Evolutionary conservation across 495 filamentous ascomycete species (phyloP), one percentile per base, ranked within the genome.

Genomic region (Tetracladium marchalianum): DNA sequence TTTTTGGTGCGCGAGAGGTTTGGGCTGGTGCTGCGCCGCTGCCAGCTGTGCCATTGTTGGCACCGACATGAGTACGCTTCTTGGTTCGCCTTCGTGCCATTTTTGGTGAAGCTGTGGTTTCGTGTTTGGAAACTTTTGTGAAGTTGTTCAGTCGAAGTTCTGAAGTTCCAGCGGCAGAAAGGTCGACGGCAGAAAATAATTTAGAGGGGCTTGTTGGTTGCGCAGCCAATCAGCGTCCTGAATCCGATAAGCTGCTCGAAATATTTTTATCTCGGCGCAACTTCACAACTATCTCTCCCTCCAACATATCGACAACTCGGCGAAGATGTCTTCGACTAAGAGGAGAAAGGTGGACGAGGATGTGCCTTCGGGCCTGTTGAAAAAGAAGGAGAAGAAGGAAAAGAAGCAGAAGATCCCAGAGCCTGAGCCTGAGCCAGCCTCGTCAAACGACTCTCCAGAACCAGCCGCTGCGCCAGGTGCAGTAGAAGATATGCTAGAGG

Each of bases 1-100:
- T 90, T 72, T 95, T 95, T 12, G 92, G 92, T 42, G 65, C 62
- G 37, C 60, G 64, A 39, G 52, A 45, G 13, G 31, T 19, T 33
- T 44, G 42, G 13, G 39, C 51, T 34, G 51, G 41, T 11, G 50
- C 33, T 0, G 45, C 15, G 1, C 37, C 16, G 34, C 52, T 56
- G 0, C 43, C 48, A 12, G 42, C 66, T 39, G 68, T 68, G 50
- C 66, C 68, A 63, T 84, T 84, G 51, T 73, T 73, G 17, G 83
- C 78, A 35, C 79, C 77, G 15, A 77, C 64, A 65, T 95, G 89
- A 34, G 90, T 94, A 62, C 85, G 83, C 73, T 89, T 95, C 68
- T 95, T 97, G 24, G 78, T 81, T 54, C 86, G 74, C 65, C 73
- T 71, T 62, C 80, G 84, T 32, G 87, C 90, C 90, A 94, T 93